Base-by-base conservation (phyloP, 2,329 filamentous ascomycete genomes). In the Thyridium curvatum region DNA sequence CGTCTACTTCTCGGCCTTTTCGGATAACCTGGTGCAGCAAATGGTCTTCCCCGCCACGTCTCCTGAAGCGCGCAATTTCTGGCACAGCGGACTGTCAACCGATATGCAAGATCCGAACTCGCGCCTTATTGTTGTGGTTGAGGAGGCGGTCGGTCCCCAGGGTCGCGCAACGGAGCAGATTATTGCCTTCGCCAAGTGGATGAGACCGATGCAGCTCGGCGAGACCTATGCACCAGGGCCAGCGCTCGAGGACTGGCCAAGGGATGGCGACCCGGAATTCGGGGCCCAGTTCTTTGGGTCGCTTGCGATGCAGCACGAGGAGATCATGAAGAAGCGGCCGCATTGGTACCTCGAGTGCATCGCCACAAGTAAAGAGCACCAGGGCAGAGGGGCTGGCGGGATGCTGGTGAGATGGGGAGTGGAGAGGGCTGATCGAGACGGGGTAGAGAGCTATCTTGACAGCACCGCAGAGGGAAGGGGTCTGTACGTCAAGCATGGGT, bases 321-420 rank as follows among this genome's bases (percentile, higher is more conserved):
- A 52, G 32, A 52, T 64, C 28, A 68, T 72, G 59, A 57, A 52
- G 0, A 54, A 51, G 4, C 59, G 53, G n/a, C 61, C 54, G 41
- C 73, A 76, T 46, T 70, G 65, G 56, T 69, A 64, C 44, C 56
- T 78, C 9, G 70, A 72, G 44, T 46, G 74, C 7, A 49, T 77
- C 3, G 66, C 59, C 3, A 69, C 68, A 10, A 53, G 58, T 32
- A 55, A 52, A 3, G 61, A 58, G 14, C 60, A 59, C 43, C 69
- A 72, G 50, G 63, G 72, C 2, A 62, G 56, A 30, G 73, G 74
- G 0, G 62, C 65, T 0, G 70, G 63, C 0, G 58, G 58, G 12
- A 51, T 54, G 21, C 39, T 78, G 16, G 46, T 77, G 30, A 51
- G 53, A 18, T 77, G 69, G 69, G 74, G 73, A 0, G 41, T 67